Base-by-base conservation (phyloP, 176 grass and related monocot species). In the Carex kokanica region DNA sequence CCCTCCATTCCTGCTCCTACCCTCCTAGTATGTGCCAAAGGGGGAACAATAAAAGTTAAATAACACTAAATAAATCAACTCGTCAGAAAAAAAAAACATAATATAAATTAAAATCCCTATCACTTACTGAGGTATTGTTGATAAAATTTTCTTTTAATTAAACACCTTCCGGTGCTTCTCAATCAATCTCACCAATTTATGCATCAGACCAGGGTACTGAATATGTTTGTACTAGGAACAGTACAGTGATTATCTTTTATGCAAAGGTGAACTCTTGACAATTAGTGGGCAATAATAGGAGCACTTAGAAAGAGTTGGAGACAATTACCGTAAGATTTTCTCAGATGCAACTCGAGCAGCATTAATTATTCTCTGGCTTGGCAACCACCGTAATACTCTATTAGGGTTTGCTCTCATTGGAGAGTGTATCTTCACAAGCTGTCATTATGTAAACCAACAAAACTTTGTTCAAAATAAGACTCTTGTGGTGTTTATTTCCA, bases 361-460 rank as follows among this genome's bases (percentile, higher is more conserved):
- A 60, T 86, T 79, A 15, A 95, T 84, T 64, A 68, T 90, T 74
- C 84, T 89, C 84, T 80, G 78, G 18, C 62, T 89, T 77, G 95
- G 95, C 38, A 91, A 83, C 90, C 87, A 91, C 20, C 88, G 89
- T 15, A 98, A 64, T 20, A 64, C 55, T 53, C 95, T 89, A 18
- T 84, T 90, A 87, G 91, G 93, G 92, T 91, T 84, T 58, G 87
- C 89, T 74, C 91, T 81, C 92, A 94, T 95, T 51, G 92, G 95
- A 43, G 95, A 98, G 49, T 98, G 95, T 60, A 98, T 98, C 87
- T 93, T 98, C 65, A 98, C 87, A 79, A 98, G 92, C 95, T 98
- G 86, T 78, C 15, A 86, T 61, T 11, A 71, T 62, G 80, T 51
- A 81, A 64, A 66, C 40, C 64, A 31, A 66, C 79, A 18, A 78